These are phyloP conservation scores for Neurospora sp. DNA, from an alignment of 495 filamentous ascomycete genomes.

Conservation along the genomic window DNA sequence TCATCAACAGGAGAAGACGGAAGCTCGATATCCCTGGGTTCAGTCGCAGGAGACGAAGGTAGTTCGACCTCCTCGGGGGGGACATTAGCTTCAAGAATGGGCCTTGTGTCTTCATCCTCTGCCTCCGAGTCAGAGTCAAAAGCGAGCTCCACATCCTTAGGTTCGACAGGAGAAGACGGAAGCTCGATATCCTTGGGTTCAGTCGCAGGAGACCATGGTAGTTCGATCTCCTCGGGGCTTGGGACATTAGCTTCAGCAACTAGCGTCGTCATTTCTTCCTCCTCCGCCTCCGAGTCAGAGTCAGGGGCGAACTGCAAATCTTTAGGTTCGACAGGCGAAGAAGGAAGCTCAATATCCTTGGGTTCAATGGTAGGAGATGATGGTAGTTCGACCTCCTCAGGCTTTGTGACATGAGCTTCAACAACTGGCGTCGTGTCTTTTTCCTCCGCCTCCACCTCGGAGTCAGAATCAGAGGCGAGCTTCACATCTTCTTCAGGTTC, in stretches of 20 bases:
- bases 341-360: background rate
- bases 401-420: background rate
- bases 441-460: background rate
- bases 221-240: no score
- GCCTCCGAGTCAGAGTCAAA: background rate
- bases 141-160: background rate
- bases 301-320: background rate
- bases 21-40: background rate
- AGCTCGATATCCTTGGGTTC: no score
- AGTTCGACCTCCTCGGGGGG: background rate
- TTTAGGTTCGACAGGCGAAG: background rate
- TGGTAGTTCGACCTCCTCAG: background rate
- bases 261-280: no score
- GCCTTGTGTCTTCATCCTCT: background rate
- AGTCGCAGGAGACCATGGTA: no score
- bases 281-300: background rate
- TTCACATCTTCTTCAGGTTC: background rate
- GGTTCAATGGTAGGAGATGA: background rate
- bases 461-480: background rate
- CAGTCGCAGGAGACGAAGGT: background rate
- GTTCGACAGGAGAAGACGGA: no score
- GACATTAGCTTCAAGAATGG: background rate
- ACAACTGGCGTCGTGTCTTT: background rate
- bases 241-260: no score
- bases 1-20: background rate